These are phyloP conservation scores for Fagus sylvatica DNA, from an alignment of 306 rosid genomes.

Conservation along the genomic window DNA sequence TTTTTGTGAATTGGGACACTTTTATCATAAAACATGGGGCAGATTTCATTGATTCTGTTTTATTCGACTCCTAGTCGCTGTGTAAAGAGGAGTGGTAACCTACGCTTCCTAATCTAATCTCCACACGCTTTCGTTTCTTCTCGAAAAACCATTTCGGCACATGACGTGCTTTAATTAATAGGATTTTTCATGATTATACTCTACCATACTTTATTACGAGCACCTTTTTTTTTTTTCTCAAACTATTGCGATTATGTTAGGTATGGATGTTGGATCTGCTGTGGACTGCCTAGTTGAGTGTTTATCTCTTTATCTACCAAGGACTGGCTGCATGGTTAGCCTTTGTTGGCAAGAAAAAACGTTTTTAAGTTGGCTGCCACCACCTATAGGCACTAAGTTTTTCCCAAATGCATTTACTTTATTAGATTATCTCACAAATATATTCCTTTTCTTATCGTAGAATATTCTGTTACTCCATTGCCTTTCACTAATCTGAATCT, in stretches of 20 bases:
- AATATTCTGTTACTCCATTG: neutral
- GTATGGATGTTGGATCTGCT: constrained; percentile 65
- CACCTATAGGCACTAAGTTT: neutral
- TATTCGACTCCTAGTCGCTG: neutral
- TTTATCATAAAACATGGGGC: no score
- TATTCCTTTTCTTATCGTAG: neutral
- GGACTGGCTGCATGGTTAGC: constrained; percentile 16
- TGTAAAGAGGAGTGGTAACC: constrained; percentile 28
- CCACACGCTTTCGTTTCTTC: constrained; percentile 51
- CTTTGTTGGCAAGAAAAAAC: constrained; percentile 10
- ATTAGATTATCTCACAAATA: no score
- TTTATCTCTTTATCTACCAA: constrained; percentile 41
- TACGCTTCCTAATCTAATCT: constrained; percentile 24
- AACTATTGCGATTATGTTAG: constrained; percentile 26
- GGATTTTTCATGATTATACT: neutral
- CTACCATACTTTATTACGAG: no score
- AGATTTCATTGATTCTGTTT: no score
- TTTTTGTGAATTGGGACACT: constrained; percentile 10
- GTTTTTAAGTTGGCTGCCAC: neutral
- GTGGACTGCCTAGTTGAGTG: constrained; percentile 16
- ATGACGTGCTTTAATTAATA: constrained; percentile 20
- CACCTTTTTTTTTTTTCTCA: neutral
- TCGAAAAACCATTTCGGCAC: constrained; percentile 42
- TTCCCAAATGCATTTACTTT: neutral
- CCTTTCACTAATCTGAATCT: no score